A percentile compares a stretch with the other conserved stretches of the same genome.
These are phyloP conservation scores for Fusarium falciforme DNA, from an alignment of 2,329 filamentous ascomycete genomes.

Conservation along the genomic window DNA sequence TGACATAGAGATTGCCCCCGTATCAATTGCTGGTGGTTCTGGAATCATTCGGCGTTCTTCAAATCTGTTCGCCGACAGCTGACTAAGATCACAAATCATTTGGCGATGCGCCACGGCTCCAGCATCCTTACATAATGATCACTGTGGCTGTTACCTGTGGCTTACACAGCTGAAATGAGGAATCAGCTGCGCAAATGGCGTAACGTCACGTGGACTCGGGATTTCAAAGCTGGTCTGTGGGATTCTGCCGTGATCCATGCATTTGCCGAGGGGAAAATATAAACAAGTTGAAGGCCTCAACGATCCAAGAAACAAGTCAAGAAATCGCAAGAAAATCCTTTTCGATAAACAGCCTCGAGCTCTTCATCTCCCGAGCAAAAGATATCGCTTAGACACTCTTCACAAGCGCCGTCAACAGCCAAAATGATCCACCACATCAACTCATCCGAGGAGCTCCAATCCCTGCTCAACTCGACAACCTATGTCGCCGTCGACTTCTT, in stretches of 20 bases:
- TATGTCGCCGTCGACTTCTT: constrained; percentile 62
- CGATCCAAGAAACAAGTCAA: background rate
- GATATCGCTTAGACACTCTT: background rate
- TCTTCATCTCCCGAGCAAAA: background rate
- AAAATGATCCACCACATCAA: constrained; percentile 47
- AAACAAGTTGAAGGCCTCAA: constrained; percentile 10
- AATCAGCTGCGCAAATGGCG: constrained; percentile 28
- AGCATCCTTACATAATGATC: background rate
- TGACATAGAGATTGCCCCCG: background rate
- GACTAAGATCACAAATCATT: background rate
- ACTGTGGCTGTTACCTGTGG: constrained; percentile 19
- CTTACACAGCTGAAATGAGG: background rate
- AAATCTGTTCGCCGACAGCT: background rate
- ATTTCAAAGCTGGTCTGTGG: constrained; percentile 38
- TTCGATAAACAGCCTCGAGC: background rate
- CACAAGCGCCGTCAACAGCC: background rate
- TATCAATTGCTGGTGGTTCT: background rate
- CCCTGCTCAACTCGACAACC: constrained; percentile 53
- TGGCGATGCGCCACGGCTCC: background rate
- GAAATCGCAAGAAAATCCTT: background rate
- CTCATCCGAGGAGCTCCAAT: constrained; percentile 48
- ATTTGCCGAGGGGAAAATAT: constrained; percentile 16
- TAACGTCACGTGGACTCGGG: constrained; percentile 31
- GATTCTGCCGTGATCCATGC: constrained; percentile 37
- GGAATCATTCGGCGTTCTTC: background rate